phyloP scores from a whole-genome alignment of 2,329 filamentous ascomycete species.

The Pseudocercospora pini-densiflorae region DNA sequence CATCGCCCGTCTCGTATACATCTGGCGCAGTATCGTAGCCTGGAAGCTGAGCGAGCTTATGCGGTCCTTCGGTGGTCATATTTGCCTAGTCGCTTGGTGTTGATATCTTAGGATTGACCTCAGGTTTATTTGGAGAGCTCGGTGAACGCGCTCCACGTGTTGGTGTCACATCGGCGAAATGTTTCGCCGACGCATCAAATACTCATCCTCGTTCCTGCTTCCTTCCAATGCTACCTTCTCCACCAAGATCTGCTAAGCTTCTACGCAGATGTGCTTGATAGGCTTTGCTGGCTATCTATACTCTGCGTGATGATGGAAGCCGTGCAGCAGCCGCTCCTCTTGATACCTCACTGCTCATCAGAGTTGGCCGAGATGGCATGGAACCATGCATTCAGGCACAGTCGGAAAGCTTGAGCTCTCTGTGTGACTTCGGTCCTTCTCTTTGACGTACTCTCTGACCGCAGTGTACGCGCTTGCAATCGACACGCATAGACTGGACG shows the following conservation, averaged over 20 bases:
- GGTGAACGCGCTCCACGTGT: background rate
- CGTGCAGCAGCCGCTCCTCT: background rate
- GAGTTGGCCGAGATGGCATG: background rate
- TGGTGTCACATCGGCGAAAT: background rate
- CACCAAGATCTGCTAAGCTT: background rate
- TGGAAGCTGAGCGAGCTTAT: conserved; percentile 28
- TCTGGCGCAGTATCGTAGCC: conserved; percentile 79
- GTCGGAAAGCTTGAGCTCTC: too few species aligned
- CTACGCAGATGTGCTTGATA: background rate
- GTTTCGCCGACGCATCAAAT: background rate
- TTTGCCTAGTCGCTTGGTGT: background rate
- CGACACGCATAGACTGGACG: background rate
- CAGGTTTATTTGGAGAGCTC: background rate
- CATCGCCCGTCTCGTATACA: conserved; percentile 91
- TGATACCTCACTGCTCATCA: background rate
- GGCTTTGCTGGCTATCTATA: background rate
- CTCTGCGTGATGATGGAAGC: background rate
- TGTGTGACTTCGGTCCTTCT: too few species aligned
- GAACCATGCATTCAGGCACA: background rate
- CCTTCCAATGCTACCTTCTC: background rate
- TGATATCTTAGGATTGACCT: background rate
- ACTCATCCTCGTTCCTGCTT: background rate
- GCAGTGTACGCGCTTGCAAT: too few species aligned
- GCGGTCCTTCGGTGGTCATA: background rate
- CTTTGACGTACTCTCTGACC: too few species aligned